These are phyloP conservation scores for Magnaporthiopsis rhizophila DNA, from an alignment of 2,329 filamentous ascomycete genomes.

Conservation along the genomic window DNA sequence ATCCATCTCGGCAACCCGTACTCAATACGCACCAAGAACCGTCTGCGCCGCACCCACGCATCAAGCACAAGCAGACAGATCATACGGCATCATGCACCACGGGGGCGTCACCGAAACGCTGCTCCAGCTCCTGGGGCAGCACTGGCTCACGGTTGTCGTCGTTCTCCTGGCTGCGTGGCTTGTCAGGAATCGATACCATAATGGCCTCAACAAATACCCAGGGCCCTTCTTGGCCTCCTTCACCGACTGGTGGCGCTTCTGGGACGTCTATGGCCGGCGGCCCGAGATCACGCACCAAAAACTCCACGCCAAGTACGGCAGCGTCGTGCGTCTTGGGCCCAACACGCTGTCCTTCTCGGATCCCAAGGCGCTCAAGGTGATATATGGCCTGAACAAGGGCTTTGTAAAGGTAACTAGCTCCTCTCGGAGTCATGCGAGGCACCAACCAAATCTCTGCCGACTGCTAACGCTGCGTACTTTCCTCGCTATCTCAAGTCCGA, in stretches of 20 bases:
- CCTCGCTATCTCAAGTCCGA: slow-evolving; percentile 46
- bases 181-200: slow-evolving; percentile 39
- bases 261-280: slow-evolving; percentile 55
- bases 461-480: too few relatives aligned
- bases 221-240: slow-evolving; percentile 60
- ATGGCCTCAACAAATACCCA: slow-evolving; percentile 62
- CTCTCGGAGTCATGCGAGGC: not conserved
- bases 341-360: slow-evolving; percentile 67
- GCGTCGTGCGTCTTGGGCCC: slow-evolving; percentile 67
- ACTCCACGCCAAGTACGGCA: slow-evolving; percentile 64
- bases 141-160: slow-evolving; percentile 34
- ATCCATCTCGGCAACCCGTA: not conserved
- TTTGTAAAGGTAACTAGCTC: slow-evolving; percentile 56
- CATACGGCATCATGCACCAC: not conserved
- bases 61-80: not conserved
- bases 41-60: not conserved
- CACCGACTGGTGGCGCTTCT: slow-evolving; percentile 68
- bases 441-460: not conserved
- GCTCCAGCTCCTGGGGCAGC: slow-evolving; percentile 25
- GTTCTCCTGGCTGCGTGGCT: slow-evolving; percentile 31
- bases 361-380: slow-evolving; percentile 63
- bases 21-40: not conserved
- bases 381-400: slow-evolving; percentile 78
- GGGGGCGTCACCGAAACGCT: slow-evolving; percentile 25
- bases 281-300: slow-evolving; percentile 60